Base-by-base conservation (phyloP, 768 basidiomycete species). In the Boletus reticulatus region DNA sequence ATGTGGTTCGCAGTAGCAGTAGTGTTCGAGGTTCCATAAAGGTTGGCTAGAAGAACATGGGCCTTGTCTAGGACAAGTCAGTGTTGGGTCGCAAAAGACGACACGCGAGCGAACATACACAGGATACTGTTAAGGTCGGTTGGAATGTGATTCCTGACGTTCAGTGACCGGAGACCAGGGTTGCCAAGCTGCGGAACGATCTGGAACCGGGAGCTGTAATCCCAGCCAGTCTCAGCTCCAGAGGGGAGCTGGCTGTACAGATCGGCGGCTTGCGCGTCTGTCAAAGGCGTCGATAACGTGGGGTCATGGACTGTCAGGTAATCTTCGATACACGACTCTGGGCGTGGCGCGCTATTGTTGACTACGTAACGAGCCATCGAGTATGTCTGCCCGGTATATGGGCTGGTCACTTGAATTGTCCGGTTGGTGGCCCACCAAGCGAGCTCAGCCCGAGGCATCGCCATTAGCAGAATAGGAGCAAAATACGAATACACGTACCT, bases 221-320 rank as follows among this genome's bases (percentile, higher is more conserved):
- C 22, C 22, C 22, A 22, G 22, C 22, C 22, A 22, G 22, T 22
- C 22, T 22, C 58, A 67, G 43, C 64, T 62, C 72, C 63, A 70
- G 80, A 83, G 0, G 95, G 95, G 19, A 98, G 81, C 66, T 97
- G 91, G 7, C 88, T 81, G 63, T 94, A 97, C n/a, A 98, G 66
- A 1, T 76, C 80, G 0, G 80, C 79, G 41, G 79, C 77, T 65
- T 87, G 73, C 2, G 78, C 72, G 29, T 83, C 85, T 51, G 83
- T 88, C 51, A 92, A 72, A 9, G 83, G 72, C 2, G 83, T 76
- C 20, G 71, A 68, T 20, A 82, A 66, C 0, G 73, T 73, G 3
- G 87, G 82, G 52, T 84, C 87, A 22, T 22, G 83, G n/a, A 82
- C 87, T 0, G 90, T 92, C 16, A 72, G 62, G 62, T 92, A 96